Evolutionary conservation across 495 filamentous ascomycete species (phyloP).

Genomic region (Talaromyces wortmannii): DNA sequence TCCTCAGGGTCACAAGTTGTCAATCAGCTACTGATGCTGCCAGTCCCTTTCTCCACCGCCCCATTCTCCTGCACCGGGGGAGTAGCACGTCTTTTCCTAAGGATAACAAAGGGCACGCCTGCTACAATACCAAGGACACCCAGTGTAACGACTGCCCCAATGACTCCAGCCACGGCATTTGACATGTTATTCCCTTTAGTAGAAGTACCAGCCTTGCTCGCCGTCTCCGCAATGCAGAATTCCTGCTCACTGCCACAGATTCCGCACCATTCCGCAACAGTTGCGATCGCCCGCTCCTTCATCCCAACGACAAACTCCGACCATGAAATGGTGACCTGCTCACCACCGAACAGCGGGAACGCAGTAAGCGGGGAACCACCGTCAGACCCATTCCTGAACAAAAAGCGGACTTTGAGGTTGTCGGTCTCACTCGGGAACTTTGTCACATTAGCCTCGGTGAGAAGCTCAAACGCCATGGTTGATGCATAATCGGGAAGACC

Average conservation of each 20-base stretch:
- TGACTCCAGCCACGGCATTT: conserved; percentile 48
- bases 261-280: conserved; percentile 33
- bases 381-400: conserved; percentile 46
- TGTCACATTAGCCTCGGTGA: conserved; percentile 32
- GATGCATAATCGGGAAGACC: conserved; percentile 46
- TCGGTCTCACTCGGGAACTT: conserved; percentile 14
- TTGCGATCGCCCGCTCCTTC: conserved; percentile 29
- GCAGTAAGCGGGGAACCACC: conserved; percentile 14
- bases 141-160: conserved; percentile 56
- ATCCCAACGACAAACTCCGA: conserved; percentile 29
- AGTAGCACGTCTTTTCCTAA: too few species aligned
- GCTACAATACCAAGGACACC: conserved; percentile 42
- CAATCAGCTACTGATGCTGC: too few species aligned
- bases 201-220: conserved; percentile 14
- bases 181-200: too few species aligned
- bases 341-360: conserved; percentile 37
- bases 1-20: too few species aligned
- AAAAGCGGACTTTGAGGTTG: conserved; percentile 38
- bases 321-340: conserved; percentile 26
- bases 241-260: conserved; percentile 37
- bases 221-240: conserved; percentile 15
- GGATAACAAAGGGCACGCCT: too few species aligned
- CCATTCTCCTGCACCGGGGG: too few species aligned
- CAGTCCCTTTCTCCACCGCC: too few species aligned
- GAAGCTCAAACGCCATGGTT: conserved; percentile 46